These are phyloP conservation scores for Zychaea mexicana DNA, from an alignment of 371 early-diverging fungal species.

Conservation along the genomic window DNA sequence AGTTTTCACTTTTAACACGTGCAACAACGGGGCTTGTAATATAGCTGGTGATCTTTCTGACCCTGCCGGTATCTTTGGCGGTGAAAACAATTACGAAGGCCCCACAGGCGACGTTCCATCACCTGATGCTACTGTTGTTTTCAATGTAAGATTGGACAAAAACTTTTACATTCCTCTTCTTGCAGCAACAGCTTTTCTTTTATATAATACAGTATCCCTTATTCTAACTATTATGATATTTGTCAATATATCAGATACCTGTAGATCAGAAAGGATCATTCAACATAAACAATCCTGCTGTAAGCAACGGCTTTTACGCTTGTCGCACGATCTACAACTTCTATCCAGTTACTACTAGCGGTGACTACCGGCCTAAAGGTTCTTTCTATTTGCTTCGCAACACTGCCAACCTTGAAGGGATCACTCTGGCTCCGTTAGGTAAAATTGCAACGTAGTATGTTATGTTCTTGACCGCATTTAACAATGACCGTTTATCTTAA, in stretches of 20 bases:
- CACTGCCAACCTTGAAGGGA: slow-evolving; percentile 17
- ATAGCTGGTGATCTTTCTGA: neutral
- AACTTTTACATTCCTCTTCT: too few relatives aligned
- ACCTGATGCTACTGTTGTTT: slow-evolving; percentile 9
- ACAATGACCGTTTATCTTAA: too few relatives aligned
- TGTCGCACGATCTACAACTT: slow-evolving; percentile 23
- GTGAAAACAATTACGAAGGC: slow-evolving; percentile 21
- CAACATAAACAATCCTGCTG: neutral
- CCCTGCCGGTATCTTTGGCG: slow-evolving; percentile 12
- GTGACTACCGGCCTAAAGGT: slow-evolving; percentile 8
- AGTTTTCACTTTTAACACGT: slow-evolving; percentile 13
- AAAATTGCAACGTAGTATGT: too few relatives aligned
- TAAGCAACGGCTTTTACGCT: neutral
- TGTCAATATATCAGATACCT: too few relatives aligned
- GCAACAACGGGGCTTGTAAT: neutral
- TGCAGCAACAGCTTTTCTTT: too few relatives aligned
- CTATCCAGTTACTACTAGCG: slow-evolving; percentile 15
- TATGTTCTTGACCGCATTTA: too few relatives aligned
- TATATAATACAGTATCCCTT: neutral
- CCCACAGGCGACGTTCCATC: neutral
- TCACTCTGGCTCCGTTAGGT: slow-evolving; percentile 19
- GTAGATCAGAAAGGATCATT: slow-evolving; percentile 10
- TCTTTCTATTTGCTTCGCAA: slow-evolving; percentile 9
- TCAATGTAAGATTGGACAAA: slow-evolving; percentile 14
- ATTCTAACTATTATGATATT: too few relatives aligned